phyloP scores from a whole-genome alignment of 306 rosid species.

The Inga leiocalycina region DNA sequence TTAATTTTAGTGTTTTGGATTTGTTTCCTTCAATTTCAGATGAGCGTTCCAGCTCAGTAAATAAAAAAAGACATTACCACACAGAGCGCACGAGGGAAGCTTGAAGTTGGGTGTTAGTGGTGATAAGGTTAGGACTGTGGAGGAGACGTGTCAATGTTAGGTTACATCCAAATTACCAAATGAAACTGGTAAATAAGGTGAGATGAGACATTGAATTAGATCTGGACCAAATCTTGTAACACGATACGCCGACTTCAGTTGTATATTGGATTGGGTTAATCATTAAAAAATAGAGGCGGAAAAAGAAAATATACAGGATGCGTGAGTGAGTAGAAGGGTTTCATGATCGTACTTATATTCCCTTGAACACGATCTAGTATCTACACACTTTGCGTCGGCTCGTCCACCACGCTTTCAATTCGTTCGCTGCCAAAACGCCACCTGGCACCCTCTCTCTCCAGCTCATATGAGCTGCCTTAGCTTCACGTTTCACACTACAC shows the following conservation, averaged over 20 bases:
- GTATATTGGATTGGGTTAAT: background rate
- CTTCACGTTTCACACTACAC: background rate
- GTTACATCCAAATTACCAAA: background rate
- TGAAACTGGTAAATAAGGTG: background rate
- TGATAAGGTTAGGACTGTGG: background rate
- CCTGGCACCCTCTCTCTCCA: background rate
- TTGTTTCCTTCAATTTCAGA: background rate
- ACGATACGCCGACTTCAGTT: background rate
- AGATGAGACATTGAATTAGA: constrained; percentile 23
- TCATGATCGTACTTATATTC: background rate
- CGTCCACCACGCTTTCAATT: background rate
- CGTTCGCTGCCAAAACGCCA: background rate
- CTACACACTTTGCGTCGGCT: background rate
- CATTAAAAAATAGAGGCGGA: background rate
- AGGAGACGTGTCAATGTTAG: background rate
- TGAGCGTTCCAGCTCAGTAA: background rate
- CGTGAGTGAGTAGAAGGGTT: background rate
- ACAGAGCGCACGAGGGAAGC: background rate
- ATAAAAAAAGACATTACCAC: background rate
- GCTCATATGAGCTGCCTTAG: background rate
- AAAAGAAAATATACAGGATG: background rate
- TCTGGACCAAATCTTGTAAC: constrained; percentile 13
- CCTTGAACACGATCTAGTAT: too few relatives aligned
- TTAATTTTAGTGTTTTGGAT: background rate
- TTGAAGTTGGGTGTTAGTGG: background rate